Conservation (phyloP, 2,329 filamentous ascomycete genomes). For the Aspergillus brunneoviolaceus region DNA sequence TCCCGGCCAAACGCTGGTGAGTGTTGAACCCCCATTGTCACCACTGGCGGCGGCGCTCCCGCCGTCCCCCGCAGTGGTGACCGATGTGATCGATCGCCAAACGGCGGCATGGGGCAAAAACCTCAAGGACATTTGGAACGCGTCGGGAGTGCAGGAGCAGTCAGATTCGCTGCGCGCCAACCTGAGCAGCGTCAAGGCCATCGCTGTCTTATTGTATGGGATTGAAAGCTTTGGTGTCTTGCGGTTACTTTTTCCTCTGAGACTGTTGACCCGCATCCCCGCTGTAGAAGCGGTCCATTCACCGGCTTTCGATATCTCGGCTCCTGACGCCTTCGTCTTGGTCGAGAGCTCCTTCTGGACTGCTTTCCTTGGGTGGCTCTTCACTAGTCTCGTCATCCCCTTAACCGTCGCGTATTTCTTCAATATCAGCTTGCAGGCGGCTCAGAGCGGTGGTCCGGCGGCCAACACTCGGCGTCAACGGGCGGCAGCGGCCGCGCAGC, state of each 20-base stretch:
- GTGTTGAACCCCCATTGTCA: conserved; percentile 11
- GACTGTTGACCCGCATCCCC: conserved; percentile 72
- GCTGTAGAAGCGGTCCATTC: conserved; percentile 57
- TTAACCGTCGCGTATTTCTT: conserved; percentile 79
- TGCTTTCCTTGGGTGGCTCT: conserved; percentile 71
- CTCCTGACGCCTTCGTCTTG: conserved; percentile 80
- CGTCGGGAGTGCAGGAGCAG: conserved; percentile 42
- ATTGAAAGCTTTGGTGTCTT: conserved; percentile 72
- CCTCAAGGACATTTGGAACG: conserved; percentile 35
- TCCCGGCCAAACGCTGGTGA: conserved; percentile 16
- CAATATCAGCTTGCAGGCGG: conserved; percentile 68
- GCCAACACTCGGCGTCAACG: conserved; percentile 23
- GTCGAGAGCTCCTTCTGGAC: conserved; percentile 80
- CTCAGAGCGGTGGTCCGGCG: conserved; percentile 24
- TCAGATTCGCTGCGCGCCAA: conserved; percentile 65
- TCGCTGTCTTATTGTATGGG: conserved; percentile 66
- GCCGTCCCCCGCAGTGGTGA: conserved; percentile 49
- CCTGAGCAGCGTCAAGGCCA: conserved; percentile 66
- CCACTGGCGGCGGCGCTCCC: conserved; percentile 21
- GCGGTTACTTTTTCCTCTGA: conserved; percentile 67
- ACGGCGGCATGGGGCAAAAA: conserved; percentile 39
- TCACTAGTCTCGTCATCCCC: conserved; percentile 71
- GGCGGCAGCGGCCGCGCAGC: conserved; percentile 15
- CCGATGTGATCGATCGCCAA: conserved; percentile 72
- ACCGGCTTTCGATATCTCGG: conserved; percentile 60